Conservation (phyloP, 2,329 filamentous ascomycete species). For the Zymoseptoria pseudotritici region DNA sequence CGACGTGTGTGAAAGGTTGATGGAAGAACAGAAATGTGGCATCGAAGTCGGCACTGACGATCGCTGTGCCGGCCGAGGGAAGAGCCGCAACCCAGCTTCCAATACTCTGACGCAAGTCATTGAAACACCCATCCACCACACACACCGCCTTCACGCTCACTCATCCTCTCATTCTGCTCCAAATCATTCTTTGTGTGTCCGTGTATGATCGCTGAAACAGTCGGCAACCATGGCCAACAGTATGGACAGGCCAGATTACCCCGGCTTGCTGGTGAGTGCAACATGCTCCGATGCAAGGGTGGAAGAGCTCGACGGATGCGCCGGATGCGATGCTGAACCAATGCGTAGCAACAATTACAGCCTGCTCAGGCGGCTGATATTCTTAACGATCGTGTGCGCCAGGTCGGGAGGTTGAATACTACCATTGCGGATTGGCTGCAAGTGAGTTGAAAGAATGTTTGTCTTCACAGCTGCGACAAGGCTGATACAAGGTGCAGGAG, state of each 20-base stretch:
- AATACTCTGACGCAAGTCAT: neutral
- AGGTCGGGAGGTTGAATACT: slow-evolving; percentile 76
- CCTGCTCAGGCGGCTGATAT: slow-evolving; percentile 74
- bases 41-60: neutral
- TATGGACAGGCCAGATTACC: slow-evolving; percentile 82
- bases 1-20: no score
- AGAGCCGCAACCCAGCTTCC: neutral
- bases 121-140: neutral
- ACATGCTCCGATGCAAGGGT: slow-evolving; percentile 2
- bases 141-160: neutral
- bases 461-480: slow-evolving; percentile 2
- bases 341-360: slow-evolving; percentile 63
- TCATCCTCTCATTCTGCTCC: neutral
- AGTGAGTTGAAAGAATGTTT: slow-evolving; percentile 47
- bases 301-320: neutral
- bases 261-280: slow-evolving; percentile 76
- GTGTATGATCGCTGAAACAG: neutral
- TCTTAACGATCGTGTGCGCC: slow-evolving; percentile 78
- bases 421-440: slow-evolving; percentile 96
- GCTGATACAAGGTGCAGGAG: slow-evolving; percentile 53
- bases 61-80: neutral
- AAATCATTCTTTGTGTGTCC: neutral
- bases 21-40: no score
- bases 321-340: slow-evolving; percentile 14
- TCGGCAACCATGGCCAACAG: slow-evolving; percentile 24